phyloP scores from a whole-genome alignment of 2,329 filamentous ascomycete genomes.

The Cladosporium oxysporum region DNA sequence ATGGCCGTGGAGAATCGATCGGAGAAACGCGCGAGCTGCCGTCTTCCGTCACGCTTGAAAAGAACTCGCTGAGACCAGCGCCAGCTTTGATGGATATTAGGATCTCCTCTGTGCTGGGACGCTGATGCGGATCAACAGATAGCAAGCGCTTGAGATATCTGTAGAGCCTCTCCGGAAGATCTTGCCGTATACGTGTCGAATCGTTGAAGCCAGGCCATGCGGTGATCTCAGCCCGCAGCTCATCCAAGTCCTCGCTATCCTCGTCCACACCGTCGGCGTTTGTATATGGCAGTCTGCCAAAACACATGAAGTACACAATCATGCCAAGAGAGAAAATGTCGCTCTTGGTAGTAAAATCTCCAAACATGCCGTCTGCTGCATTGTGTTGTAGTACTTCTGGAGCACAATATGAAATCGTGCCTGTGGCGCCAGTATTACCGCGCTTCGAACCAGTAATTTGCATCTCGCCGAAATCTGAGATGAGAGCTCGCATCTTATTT shows the following conservation, averaged over 20 bases:
- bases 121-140: constrained; percentile 70
- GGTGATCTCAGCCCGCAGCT: constrained; percentile 80
- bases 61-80: constrained; percentile 35
- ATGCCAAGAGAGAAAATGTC: constrained; percentile 98
- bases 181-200: constrained; percentile 63
- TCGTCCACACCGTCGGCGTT: constrained; percentile 84
- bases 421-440: constrained; percentile 90
- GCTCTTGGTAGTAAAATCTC: constrained; percentile 94
- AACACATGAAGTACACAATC: constrained; percentile 98
- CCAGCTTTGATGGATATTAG: constrained; percentile 72
- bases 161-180: constrained; percentile 85
- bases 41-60: constrained; percentile 31
- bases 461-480: constrained; percentile 97
- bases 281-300: constrained; percentile 80
- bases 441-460: constrained; percentile 78
- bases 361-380: constrained; percentile 66
- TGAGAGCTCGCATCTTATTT: constrained; percentile 73
- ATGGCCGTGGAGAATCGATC: constrained; percentile 41
- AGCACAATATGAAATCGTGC: constrained; percentile 96
- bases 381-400: constrained; percentile 81
- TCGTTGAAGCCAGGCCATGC: constrained; percentile 81
- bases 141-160: constrained; percentile 78
- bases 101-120: constrained; percentile 85
- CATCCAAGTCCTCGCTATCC: constrained; percentile 87
- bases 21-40: constrained; percentile 42